These are phyloP conservation scores for Platanthera zijinensis DNA, from an alignment of 106 monocot species.

Conservation along the genomic window DNA sequence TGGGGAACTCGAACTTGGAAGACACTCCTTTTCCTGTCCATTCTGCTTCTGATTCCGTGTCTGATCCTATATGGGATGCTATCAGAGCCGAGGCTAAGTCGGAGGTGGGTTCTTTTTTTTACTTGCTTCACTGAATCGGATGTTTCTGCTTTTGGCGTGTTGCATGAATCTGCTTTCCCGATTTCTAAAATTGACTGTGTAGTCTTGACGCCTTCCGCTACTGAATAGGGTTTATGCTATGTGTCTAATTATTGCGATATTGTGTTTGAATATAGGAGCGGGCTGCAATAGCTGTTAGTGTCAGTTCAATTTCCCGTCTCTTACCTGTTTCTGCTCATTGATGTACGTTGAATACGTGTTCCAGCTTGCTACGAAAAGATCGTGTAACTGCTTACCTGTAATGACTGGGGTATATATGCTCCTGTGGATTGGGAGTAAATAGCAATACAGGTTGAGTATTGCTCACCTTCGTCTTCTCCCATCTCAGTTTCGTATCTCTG, in stretches of 20 bases:
- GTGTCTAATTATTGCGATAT: not conserved
- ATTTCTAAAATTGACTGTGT: not conserved
- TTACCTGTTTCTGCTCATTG: too few relatives aligned
- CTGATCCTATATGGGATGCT: conserved; percentile 47
- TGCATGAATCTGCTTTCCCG: not conserved
- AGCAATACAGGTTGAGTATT: too few relatives aligned
- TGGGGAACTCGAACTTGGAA: conserved; percentile 25
- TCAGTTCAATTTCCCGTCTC: too few relatives aligned
- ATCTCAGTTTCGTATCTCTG: too few relatives aligned
- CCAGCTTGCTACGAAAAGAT: too few relatives aligned
- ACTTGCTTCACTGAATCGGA: not conserved
- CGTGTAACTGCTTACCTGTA: too few relatives aligned
- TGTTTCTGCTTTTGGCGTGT: not conserved
- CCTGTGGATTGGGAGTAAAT: too few relatives aligned
- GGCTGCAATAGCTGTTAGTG: too few relatives aligned
- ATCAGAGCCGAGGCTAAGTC: conserved; percentile 43
- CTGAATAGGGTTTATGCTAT: not conserved
- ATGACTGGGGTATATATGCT: too few relatives aligned
- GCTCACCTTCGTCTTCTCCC: too few relatives aligned
- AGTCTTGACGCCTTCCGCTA: not conserved
- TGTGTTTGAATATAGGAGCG: too few relatives aligned
- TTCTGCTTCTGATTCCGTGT: conserved; percentile 17
- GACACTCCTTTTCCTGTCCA: conserved; percentile 16
- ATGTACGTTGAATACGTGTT: too few relatives aligned
- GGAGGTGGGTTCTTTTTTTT: conserved; percentile 21